Evolutionary conservation across 352 stramenopile species (phyloP), one percentile per base, ranked within the genome.

Genomic region (Aphanomyces cochlioides): DNA sequence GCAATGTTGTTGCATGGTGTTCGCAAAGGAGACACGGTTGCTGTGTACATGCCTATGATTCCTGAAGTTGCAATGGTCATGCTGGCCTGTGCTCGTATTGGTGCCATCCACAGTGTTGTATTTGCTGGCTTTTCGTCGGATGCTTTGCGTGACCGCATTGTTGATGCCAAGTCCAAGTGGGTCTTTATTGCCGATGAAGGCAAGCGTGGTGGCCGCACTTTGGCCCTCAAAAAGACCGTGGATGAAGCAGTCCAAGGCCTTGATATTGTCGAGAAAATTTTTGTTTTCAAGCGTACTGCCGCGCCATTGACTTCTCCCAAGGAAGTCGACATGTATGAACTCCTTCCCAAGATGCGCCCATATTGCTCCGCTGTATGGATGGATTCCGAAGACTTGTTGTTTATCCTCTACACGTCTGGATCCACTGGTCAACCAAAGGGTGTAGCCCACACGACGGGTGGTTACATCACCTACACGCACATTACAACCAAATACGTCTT

Each of bases 41-140:
- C 95, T 12, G 88, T 99, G 40, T 99, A 99, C 84, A 98, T 99
- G 97, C 97, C 97, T 50, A 99, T 99, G 97, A 98, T 99, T 60
- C 96, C 96, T 12, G 96, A 99, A 78, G 79, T 96, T 5, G 92
- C 92, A n/a, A 98, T 98, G 77, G 95, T 95, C 40, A 99, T 99
- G 97, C 81, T 99, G 39, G 97, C 97, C 0, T 99, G 97, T 73
- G 92, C 95, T 7, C 90, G 97, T 41, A 98, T 99, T 72, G 97
- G 97, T 37, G 97, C 96, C 15, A 83, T 98, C 5, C 97, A 99
- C 82, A 66, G 57, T 40, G 45, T 56, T n/a, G 54, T 57, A 15
- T 69, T 99, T 83, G 97, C 96, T 15, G 97, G 97, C 53, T 97
- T 97, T 73, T 97, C 83, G 40, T 88, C 95, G 6, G 96, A 99